Conservation (phyloP, 805 yeast genomes). For the Cyberlindnera xylosilytica region DNA sequence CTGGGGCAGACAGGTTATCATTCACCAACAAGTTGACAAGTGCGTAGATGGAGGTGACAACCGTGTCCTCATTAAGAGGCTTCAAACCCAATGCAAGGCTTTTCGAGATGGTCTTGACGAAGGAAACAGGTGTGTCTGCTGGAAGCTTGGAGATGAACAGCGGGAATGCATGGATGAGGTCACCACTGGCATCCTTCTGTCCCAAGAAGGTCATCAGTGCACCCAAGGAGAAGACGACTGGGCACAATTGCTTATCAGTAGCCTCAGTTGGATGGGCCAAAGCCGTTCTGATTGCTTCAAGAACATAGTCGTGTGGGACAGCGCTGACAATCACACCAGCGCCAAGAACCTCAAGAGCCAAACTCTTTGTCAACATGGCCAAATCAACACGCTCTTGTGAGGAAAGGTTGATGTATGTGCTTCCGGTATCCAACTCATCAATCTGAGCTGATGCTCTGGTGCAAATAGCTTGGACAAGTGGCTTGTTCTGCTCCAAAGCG, state of each 20-base stretch:
- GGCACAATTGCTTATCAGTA: slow-evolving; percentile 49
- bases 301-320: slow-evolving; percentile 41
- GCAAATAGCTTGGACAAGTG: slow-evolving; percentile 16
- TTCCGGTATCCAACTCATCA: slow-evolving; percentile 49
- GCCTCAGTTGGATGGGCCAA: slow-evolving; percentile 51
- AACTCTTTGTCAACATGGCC: slow-evolving; percentile 53
- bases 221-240: slow-evolving; percentile 52
- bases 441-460: slow-evolving; percentile 23
- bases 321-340: slow-evolving; percentile 49
- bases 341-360: slow-evolving; percentile 58
- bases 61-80: slow-evolving; percentile 73
- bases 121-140: slow-evolving; percentile 45
- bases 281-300: slow-evolving; percentile 46
- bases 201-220: slow-evolving; percentile 44
- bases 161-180: slow-evolving; percentile 42
- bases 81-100: slow-evolving; percentile 65
- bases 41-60: slow-evolving; percentile 81
- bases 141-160: slow-evolving; percentile 43
- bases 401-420: slow-evolving; percentile 51
- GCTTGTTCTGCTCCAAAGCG: slow-evolving; percentile 14
- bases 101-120: slow-evolving; percentile 51
- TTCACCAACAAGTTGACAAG: slow-evolving; percentile 69
- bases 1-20: slow-evolving; percentile 42
- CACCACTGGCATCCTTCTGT: slow-evolving; percentile 30
- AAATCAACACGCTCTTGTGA: slow-evolving; percentile 44